Evolutionary conservation across 495 filamentous ascomycete species (phyloP), one percentile per base, ranked within the genome.

Genomic region (Trichocladium uniseriatum): DNA sequence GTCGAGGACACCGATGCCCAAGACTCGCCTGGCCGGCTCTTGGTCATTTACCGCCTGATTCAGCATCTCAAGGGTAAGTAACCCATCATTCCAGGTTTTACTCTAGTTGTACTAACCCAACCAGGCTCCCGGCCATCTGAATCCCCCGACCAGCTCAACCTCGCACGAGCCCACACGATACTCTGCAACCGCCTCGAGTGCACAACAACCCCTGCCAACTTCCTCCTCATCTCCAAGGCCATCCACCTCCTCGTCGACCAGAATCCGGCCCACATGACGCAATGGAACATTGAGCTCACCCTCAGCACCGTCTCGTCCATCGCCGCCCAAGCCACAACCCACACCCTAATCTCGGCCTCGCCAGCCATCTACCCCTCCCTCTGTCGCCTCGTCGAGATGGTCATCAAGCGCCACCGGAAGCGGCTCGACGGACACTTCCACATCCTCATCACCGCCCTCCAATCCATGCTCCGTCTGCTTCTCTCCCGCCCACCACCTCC

Each of bases 251-350:
- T 85, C 21, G 72, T 87, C 22, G 78, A 77, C 55, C 73, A 68
- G 39, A 70, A 72, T 47, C 63, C 69, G 35, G 60, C 70, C 21
- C 66, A 71, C 24, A 76, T 88, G 52, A 71, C 73, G 0, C 84
- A 89, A 57, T 84, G 75, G 69, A 84, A 85, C 60, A 78, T 88
- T 51, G 86, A 88, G 47, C 69, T 64, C 32, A 74, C 80, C 16
- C 64, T 89, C 44, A 69, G 74, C 29, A 71, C 70, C 27, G 78
- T 87, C 40, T 68, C 77, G 5, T 65, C 70, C 18, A 63, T 77
- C 38, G 74, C 77, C 50, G 78, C 75, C 15, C 66, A 64, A 11
- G 8, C 16, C 53, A 59, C 45, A 3, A 44, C 28, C 8, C 47
- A 39, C 19, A 9, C 22, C 10, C 19, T 38, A 1, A 6, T 45